Conservation (phyloP, 495 filamentous ascomycete species). For the Aspergillus incahuasiensis region DNA sequence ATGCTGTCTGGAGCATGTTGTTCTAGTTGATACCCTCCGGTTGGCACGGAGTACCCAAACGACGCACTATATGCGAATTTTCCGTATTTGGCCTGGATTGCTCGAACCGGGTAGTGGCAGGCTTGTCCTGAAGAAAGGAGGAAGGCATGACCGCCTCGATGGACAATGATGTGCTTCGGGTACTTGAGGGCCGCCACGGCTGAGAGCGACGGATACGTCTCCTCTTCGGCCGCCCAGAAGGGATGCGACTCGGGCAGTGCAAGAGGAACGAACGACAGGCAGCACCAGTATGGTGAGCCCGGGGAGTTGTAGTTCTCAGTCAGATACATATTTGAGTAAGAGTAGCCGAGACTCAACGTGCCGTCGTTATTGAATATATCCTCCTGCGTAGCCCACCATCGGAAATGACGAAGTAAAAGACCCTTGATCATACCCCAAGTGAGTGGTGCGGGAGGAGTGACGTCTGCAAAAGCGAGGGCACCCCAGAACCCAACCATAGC, state of each 20-base stretch:
- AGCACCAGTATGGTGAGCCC: constrained; percentile 69
- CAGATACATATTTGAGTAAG: constrained; percentile 73
- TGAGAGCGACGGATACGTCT: constrained; percentile 54
- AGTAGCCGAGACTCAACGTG: constrained; percentile 71
- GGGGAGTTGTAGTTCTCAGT: constrained; percentile 81
- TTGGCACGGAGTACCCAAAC: constrained; percentile 73
- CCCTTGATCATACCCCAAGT: constrained; percentile 77
- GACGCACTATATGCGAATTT: constrained; percentile 70
- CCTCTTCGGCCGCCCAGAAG: constrained; percentile 67
- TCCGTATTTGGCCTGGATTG: constrained; percentile 77
- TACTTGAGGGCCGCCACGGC: constrained; percentile 54
- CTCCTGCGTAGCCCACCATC: constrained; percentile 72
- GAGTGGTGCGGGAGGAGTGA: constrained; percentile 63
- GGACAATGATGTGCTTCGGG: constrained; percentile 61
- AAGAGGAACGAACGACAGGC: constrained; percentile 69
- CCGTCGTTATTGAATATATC: constrained; percentile 71
- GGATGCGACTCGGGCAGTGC: constrained; percentile 63
- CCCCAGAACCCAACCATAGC: constrained; percentile 83
- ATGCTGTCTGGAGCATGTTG: constrained; percentile 71
- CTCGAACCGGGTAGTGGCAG: constrained; percentile 74
- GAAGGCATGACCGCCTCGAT: constrained; percentile 63
- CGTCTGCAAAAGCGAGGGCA: constrained; percentile 66
- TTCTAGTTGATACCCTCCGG: constrained; percentile 68
- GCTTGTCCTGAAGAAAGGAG: constrained; percentile 70
- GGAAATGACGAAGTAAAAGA: constrained; percentile 64